Evolutionary conservation across 768 basidiomycete species (phyloP).

Genomic region (Tulasnella sp.): DNA sequence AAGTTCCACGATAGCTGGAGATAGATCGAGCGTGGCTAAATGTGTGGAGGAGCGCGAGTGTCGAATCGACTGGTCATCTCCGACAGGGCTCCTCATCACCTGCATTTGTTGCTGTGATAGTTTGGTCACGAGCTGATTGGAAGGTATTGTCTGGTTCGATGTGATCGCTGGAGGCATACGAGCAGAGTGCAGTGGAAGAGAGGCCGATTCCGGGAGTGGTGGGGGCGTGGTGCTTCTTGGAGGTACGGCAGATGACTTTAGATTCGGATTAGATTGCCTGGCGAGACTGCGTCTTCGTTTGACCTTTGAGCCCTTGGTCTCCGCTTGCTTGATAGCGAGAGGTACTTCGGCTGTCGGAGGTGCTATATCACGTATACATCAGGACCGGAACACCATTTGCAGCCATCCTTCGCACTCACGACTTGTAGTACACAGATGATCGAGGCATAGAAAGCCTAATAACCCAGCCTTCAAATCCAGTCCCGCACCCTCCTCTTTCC

Average conservation of each 20-base stretch:
- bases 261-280: slow-evolving; percentile 25
- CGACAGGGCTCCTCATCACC: too few species aligned
- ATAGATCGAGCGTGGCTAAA: slow-evolving; percentile 29
- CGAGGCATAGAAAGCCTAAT: slow-evolving; percentile 30
- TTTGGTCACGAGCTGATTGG: too few species aligned
- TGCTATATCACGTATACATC: too few species aligned
- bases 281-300: slow-evolving; percentile 28
- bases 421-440: too few species aligned
- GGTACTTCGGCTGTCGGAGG: too few species aligned
- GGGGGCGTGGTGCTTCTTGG: slow-evolving; percentile 64
- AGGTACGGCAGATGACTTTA: not conserved
- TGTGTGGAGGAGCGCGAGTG: slow-evolving; percentile 6
- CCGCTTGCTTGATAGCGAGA: slow-evolving; percentile 25
- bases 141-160: not conserved
- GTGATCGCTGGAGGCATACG: slow-evolving; percentile 29
- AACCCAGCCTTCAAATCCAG: slow-evolving; percentile 28
- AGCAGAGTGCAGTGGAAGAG: slow-evolving; percentile 57
- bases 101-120: too few species aligned
- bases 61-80: too few species aligned
- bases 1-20: slow-evolving; percentile 61
- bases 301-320: slow-evolving; percentile 59
- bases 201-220: slow-evolving; percentile 71
- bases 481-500: slow-evolving; percentile 10
- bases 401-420: too few species aligned
- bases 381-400: too few species aligned